Percentiles rank a stretch among this genome's conserved stretches.
Evolutionary conservation across 805 yeast species (phyloP).

Genomic region (Metschnikowia colocasiae): DNA sequence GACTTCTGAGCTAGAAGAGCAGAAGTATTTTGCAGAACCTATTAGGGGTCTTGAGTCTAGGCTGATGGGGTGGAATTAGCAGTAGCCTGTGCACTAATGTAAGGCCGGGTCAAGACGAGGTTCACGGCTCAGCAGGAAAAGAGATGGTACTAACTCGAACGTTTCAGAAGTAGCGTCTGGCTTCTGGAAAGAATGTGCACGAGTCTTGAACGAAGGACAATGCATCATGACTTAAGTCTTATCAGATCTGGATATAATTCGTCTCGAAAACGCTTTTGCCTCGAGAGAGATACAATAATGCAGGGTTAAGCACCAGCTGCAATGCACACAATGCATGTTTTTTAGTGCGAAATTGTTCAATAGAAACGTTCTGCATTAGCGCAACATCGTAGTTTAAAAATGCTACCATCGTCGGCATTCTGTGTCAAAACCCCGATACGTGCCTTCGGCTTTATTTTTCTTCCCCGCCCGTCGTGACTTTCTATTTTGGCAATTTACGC

Average conservation of each 20-base stretch:
- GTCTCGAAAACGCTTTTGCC: constrained; percentile 5
- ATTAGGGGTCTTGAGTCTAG: background rate
- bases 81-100: background rate
- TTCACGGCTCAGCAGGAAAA: background rate
- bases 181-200: constrained; percentile 1
- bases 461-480: background rate
- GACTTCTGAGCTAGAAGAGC: background rate
- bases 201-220: background rate
- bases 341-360: constrained; percentile 2
- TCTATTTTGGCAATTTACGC: background rate
- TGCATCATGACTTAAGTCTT: constrained; percentile 4
- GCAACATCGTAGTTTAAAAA: constrained; percentile 1
- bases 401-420: constrained; percentile 1
- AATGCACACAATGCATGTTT: constrained; percentile 5
- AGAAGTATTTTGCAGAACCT: background rate
- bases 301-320: constrained; percentile 4
- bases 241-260: constrained; percentile 5
- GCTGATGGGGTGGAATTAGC: background rate
- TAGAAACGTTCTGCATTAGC: constrained; percentile 4
- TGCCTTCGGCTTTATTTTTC: background rate
- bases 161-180: background rate
- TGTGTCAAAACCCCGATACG: background rate
- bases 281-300: background rate
- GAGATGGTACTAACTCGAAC: background rate
- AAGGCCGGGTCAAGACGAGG: background rate